Base-by-base conservation (phyloP, 352 stramenopile species). In the Globisporangium rhizosaccharum region DNA sequence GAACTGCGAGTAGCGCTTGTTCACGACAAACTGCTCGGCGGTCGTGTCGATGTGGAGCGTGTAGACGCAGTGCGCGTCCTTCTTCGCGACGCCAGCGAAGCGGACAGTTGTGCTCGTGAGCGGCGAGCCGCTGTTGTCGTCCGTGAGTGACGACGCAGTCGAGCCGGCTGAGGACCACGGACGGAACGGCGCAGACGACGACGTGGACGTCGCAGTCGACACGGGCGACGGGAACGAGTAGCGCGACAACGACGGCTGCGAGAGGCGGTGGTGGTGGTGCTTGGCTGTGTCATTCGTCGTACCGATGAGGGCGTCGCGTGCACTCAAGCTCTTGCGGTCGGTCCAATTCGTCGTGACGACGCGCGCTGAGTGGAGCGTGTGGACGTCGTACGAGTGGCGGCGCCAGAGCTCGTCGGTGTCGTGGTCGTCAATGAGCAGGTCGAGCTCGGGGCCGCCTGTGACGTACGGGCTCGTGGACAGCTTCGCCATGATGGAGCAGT, bases 1-100 rank as follows among this genome's bases (percentile, higher is more conserved):
- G 65, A 90, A 87, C 53, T 92, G 75, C 42, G 79, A 90, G 68
- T 68, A 92, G 52, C 83, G 75, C 68, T 85, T 87, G 53, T 79
- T 62, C 18, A 91, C 33, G 28, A 84, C 66, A 47, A 80, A 88
- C 28, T 75, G 65, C 50, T 82, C 75, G 17, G 55, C 55, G 28
- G 70, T 70, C 20, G 79, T 85, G 53, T 83, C 66, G 20, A 92
- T 75, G 14, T 88, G 68, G 51, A 90, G 28, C 45, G 66, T 59
- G 66, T 79, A 92, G 17, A 70, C 69, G 49, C 73, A 83, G 67
- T 89, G 76, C 49, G 63, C 61, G 51, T 63, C 36, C 0, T 60
- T 62, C 9, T 53, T 66, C 10, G 67, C 67, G 53, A 90, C 70
- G 15, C 73, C 76, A 26, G 80, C 33, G 53, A 92, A 70, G 33